Evolutionary conservation across 352 stramenopile genomes (phyloP), one percentile per base, ranked within the genome.

Genomic region (Phytopythium mirpurense): DNA sequence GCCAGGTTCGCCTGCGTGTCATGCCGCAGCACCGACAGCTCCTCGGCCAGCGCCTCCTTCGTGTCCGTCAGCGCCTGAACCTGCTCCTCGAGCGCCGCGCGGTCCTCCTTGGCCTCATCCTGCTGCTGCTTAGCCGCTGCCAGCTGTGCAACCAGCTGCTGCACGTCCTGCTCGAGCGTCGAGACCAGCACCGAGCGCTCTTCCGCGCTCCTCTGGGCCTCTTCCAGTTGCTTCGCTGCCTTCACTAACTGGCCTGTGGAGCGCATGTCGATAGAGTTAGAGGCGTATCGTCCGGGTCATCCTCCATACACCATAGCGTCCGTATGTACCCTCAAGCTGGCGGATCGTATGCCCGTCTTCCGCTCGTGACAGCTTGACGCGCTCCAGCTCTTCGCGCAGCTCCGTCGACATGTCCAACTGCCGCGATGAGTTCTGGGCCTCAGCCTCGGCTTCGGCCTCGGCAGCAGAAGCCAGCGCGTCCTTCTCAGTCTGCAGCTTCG

Each of bases 341-440:
- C 74, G 68, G 1, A 73, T 53, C 27, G 67, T 52, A 49, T 88
- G 78, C 2, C 64, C 62, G 12, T 65, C 50, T 38, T 88, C 78
- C 0, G 74, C 76, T 24, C 55, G 72, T 43, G 72, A 64, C 18
- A 88, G 43, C 41, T 87, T 89, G 24, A 86, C 72, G 24, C 63
- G 67, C 29, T 91, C 76, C 6, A 91, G 60, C 42, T 91, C 72
- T 23, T 29, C 46, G 45, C 78, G 63, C 52, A 86, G 62, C 16
- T 87, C 59, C 0, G 65, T 37, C 9, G 56, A 53, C 23, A 83
- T 14, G 14, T 51, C 44, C 16, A 15, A 3, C 27, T 51, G 27
- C 15, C 27, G 6, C 27, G 32, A 24, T 0, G 29, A 15, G 10
- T 37, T 16, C 24, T 26, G 27, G 15, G 38, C 6, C 7, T 11